Evolutionary conservation across 2,329 filamentous ascomycete species (phyloP).

Genomic region (Grosmannia clavigera): DNA sequence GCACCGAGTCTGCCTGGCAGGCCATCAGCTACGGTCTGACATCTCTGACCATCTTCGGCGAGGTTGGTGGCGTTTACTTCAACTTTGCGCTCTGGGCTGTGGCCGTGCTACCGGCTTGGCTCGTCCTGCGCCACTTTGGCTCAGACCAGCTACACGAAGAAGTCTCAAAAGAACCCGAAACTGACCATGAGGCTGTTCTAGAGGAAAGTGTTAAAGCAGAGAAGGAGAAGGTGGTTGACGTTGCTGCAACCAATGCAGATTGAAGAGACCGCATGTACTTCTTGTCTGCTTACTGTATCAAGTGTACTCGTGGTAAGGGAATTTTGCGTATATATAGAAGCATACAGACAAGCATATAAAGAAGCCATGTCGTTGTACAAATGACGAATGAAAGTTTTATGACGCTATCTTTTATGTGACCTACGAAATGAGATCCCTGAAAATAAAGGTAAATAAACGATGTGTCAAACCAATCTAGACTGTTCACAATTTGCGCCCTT

Average conservation of each 20-base stretch:
- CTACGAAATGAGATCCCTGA: no score
- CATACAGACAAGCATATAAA: no score
- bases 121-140: conserved; percentile 48
- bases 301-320: not conserved
- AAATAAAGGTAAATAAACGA: no score
- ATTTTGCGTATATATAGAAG: not conserved
- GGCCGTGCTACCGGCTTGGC: conserved; percentile 52
- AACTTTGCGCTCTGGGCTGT: conserved; percentile 59
- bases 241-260: not conserved
- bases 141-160: not conserved
- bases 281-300: no score
- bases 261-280: not conserved
- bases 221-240: not conserved
- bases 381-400: no score
- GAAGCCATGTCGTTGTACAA: no score
- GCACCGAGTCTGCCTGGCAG: conserved; percentile 61
- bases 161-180: not conserved
- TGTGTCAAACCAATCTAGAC: no score
- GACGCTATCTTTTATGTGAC: no score
- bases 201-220: not conserved
- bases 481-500: no score
- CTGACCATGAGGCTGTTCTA: not conserved
- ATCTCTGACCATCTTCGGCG: conserved; percentile 47
- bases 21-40: conserved; percentile 59
- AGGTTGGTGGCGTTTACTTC: conserved; percentile 55